phyloP scores from a whole-genome alignment of 2,329 filamentous ascomycete genomes.

The Beauveria bassiana region DNA sequence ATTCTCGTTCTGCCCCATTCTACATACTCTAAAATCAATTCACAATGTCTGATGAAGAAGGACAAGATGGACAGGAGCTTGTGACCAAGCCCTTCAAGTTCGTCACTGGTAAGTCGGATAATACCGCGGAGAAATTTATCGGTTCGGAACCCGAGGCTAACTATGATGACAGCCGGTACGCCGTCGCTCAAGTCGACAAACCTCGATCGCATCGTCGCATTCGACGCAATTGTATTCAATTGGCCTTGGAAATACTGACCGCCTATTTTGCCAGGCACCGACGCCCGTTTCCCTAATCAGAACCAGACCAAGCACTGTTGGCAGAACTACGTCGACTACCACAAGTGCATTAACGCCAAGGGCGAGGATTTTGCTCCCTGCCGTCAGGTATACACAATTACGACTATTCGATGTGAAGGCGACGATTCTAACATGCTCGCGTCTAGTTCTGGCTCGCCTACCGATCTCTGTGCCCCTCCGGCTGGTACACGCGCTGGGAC shows the following conservation, averaged over 20 bases:
- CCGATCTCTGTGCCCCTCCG: slow-evolving; percentile 92
- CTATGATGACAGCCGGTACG: slow-evolving; percentile 37
- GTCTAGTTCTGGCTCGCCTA: slow-evolving; percentile 92
- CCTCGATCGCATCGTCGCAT: slow-evolving; percentile 14
- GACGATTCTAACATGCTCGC: not conserved
- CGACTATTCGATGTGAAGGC: not conserved
- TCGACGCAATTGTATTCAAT: slow-evolving; percentile 21
- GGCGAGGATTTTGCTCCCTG: slow-evolving; percentile 97
- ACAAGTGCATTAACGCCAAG: slow-evolving; percentile 99
- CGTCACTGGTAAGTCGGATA: slow-evolving; percentile 76
- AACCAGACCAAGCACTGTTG: slow-evolving; percentile 99
- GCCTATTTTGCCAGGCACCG: slow-evolving; percentile 62
- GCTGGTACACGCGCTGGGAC: slow-evolving; percentile 93
- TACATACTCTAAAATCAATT: slow-evolving; percentile 21
- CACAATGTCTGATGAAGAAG: slow-evolving; percentile 86
- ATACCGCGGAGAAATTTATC: slow-evolving; percentile 24
- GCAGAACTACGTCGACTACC: slow-evolving; percentile 99
- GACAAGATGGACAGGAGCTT: slow-evolving; percentile 61
- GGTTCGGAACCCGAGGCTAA: slow-evolving; percentile 34
- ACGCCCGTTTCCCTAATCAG: slow-evolving; percentile 96
- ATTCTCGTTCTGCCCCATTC: slow-evolving; percentile 18
- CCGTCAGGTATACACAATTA: slow-evolving; percentile 65
- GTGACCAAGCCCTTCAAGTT: slow-evolving; percentile 99
- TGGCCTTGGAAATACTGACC: slow-evolving; percentile 12
- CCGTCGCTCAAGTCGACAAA: slow-evolving; percentile 14